A percentile compares a stretch with the other conserved stretches of the same genome.
Conservation (phyloP, 192 early-diverging fungal genomes). For the Coemansia sp. region DNA sequence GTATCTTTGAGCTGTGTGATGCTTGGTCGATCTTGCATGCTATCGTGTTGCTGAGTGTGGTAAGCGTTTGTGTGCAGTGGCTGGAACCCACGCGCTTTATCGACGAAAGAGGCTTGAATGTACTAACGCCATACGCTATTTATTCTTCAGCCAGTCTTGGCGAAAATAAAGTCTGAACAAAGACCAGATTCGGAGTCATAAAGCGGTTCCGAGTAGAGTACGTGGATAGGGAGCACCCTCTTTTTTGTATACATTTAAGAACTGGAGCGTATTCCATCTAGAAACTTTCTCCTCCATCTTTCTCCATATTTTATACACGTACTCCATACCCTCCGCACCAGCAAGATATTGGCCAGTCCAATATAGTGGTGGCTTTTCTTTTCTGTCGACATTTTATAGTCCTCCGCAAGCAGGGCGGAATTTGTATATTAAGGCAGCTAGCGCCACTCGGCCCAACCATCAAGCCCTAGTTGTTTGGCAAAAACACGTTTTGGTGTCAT, state of each 20-base stretch:
- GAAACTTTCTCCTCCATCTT: neutral
- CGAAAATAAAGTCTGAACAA: neutral
- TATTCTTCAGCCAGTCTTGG: neutral
- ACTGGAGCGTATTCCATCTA: neutral
- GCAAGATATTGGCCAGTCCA: neutral
- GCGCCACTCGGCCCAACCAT: neutral
- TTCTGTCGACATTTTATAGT: neutral
- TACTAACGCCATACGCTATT: neutral
- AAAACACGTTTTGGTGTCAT: neutral
- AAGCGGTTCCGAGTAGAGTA: neutral
- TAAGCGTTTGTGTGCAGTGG: neutral
- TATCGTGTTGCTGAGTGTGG: no score
- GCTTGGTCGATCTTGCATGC: neutral
- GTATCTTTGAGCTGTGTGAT: neutral
- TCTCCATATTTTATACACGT: neutral
- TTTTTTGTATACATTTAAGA: neutral
- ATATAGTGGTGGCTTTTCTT: neutral
- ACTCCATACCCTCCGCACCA: neutral
- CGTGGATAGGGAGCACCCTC: neutral
- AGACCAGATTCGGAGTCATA: neutral
- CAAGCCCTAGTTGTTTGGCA: neutral
- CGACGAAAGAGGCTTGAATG: neutral
- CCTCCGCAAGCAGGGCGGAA: conserved; percentile 1
- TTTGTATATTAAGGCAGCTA: neutral
- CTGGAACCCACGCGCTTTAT: neutral